Conservation (phyloP, 83 land plant species). For the Thuja plicata region DNA sequence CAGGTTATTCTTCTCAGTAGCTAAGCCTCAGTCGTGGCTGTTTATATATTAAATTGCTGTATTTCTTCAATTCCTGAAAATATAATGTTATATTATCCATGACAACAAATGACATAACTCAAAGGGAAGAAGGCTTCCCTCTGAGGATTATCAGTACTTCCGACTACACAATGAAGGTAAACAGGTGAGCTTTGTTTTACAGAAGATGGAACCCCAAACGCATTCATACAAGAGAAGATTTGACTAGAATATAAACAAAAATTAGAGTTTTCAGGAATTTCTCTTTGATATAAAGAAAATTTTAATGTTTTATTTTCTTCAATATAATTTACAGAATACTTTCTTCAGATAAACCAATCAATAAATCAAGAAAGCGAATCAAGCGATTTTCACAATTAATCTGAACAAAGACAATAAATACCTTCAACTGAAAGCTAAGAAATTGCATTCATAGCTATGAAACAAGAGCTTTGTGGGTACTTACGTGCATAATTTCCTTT, state of each 20-base stretch:
- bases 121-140: background rate
- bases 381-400: background rate
- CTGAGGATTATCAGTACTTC: background rate
- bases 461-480: background rate
- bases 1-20: background rate
- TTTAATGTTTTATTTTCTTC: background rate
- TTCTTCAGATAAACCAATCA: background rate
- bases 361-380: background rate
- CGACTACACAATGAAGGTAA: background rate
- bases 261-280: too few species aligned
- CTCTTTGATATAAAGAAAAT: background rate
- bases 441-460: background rate
- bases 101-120: background rate
- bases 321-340: background rate
- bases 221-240: background rate
- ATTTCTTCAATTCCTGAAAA: background rate
- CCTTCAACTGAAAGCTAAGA: background rate
- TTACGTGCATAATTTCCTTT: slow-evolving; percentile 28
- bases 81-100: background rate
- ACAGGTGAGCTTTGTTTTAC: background rate
- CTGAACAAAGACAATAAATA: background rate
- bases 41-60: background rate
- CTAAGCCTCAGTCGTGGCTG: background rate
- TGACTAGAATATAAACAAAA: background rate
- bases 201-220: background rate